A percentile compares a stretch with the other conserved stretches of the same genome.
Evolutionary conservation across 208 protist species (phyloP).

Genomic region (Trypanosoma congolense): DNA sequence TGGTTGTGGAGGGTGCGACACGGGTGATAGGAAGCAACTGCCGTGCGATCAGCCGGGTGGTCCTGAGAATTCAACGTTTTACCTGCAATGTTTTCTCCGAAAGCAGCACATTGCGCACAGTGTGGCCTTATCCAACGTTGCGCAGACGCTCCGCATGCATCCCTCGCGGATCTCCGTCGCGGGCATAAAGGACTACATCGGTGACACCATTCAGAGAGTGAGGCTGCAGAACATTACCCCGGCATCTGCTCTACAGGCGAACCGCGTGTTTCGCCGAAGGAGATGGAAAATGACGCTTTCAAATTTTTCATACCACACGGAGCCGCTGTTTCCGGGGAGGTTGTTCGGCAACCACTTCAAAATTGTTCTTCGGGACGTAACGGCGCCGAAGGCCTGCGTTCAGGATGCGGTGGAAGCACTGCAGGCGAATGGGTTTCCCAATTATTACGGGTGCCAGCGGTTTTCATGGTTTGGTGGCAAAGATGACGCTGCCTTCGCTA

Average conservation of each 20-base stretch:
- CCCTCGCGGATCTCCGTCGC: slow-evolving; percentile 68
- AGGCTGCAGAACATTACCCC: slow-evolving; percentile 68
- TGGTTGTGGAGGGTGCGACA: too few species aligned
- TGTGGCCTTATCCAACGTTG: slow-evolving; percentile 51
- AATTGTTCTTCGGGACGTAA: slow-evolving; percentile 75
- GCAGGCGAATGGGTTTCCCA: slow-evolving; percentile 64
- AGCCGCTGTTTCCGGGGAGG: slow-evolving; percentile 55
- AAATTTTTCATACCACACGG: slow-evolving; percentile 74
- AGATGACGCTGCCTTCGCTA: slow-evolving; percentile 69
- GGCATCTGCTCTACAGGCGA: slow-evolving; percentile 47
- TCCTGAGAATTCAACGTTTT: slow-evolving; percentile 21
- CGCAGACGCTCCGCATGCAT: slow-evolving; percentile 72
- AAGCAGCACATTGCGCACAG: slow-evolving; percentile 81
- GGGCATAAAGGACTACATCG: slow-evolving; percentile 87
- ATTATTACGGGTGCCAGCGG: slow-evolving; percentile 87
- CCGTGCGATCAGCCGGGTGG: background rate
- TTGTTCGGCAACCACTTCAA: slow-evolving; percentile 82
- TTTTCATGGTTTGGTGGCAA: slow-evolving; percentile 84
- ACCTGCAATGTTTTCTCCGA: slow-evolving; percentile 72
- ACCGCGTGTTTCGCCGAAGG: slow-evolving; percentile 40
- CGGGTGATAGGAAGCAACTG: too few species aligned
- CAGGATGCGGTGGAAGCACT: slow-evolving; percentile 50
- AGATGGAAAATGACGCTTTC: slow-evolving; percentile 56
- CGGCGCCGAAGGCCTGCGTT: slow-evolving; percentile 31
- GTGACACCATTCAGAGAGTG: slow-evolving; percentile 81